Evolutionary conservation across 371 early-diverging fungal species (phyloP).

Genomic region (Mycotypha africana): DNA sequence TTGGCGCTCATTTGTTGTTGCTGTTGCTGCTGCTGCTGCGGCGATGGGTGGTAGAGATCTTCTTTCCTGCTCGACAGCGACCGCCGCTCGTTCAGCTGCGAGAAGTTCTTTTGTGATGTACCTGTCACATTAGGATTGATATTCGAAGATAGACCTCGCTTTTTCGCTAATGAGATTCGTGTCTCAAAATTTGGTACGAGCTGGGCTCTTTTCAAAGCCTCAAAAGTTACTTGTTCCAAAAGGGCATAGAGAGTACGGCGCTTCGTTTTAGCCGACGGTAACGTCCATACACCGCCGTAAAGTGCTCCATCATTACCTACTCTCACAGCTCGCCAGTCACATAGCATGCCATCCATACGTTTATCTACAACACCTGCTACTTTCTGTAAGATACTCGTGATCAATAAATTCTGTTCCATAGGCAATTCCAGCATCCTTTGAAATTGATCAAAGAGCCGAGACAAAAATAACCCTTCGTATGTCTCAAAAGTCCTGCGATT

Average conservation of each 20-base stretch:
- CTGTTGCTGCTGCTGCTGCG: no score
- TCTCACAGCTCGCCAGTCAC: slow-evolving; percentile 44
- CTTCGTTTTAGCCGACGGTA: slow-evolving; percentile 30
- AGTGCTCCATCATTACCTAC: slow-evolving; percentile 38
- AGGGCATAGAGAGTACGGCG: slow-evolving; percentile 40
- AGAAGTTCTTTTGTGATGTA: slow-evolving; percentile 6
- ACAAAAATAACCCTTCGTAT: slow-evolving; percentile 43
- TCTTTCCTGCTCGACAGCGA: not conserved
- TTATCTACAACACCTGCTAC: slow-evolving; percentile 43
- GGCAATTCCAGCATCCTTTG: slow-evolving; percentile 37
- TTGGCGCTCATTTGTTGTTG: not conserved
- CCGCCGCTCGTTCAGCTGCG: not conserved
- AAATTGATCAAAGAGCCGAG: slow-evolving; percentile 42
- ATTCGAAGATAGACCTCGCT: slow-evolving; percentile 24
- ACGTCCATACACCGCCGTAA: slow-evolving; percentile 44
- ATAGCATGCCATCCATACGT: slow-evolving; percentile 45
- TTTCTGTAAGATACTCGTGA: slow-evolving; percentile 46
- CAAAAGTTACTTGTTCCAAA: slow-evolving; percentile 46
- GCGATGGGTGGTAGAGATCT: no score
- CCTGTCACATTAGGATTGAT: not conserved
- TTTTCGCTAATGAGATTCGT: slow-evolving; percentile 41
- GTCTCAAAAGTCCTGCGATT: slow-evolving; percentile 21
- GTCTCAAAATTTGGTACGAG: slow-evolving; percentile 49
- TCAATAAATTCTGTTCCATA: slow-evolving; percentile 42
- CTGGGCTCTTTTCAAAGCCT: slow-evolving; percentile 45